Evolutionary conservation across 1,139 yeast species (phyloP).

Genomic region (Kurtzmaniella quercitrusa): DNA sequence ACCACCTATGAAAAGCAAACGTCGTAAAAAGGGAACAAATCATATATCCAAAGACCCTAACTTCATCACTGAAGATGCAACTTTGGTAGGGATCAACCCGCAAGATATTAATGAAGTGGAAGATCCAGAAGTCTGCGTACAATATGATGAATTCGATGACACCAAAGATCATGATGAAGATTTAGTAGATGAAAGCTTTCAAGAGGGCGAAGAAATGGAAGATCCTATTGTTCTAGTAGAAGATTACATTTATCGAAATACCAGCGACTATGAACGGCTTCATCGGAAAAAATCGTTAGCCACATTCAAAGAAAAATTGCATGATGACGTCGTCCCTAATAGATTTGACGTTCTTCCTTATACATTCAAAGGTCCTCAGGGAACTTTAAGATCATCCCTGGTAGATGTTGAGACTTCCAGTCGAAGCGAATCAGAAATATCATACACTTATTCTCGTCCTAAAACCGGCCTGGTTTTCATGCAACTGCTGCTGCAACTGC

Average conservation of each 20-base stretch:
- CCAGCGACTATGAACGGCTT: constrained; percentile 3
- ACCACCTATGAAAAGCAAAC: constrained; percentile 40
- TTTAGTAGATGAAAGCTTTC: constrained; percentile 6
- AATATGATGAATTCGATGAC: background rate
- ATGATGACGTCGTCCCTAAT: background rate
- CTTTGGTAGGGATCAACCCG: background rate
- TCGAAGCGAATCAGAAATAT: background rate
- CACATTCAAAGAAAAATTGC: constrained; percentile 23
- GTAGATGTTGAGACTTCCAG: background rate
- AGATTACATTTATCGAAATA: constrained; percentile 34
- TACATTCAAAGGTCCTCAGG: background rate
- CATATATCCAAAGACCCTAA: background rate
- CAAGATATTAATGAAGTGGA: background rate
- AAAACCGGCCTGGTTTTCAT: constrained; percentile 1
- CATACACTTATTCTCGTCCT: background rate
- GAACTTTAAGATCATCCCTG: background rate
- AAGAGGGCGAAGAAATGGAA: constrained; percentile 28
- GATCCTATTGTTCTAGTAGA: constrained; percentile 53
- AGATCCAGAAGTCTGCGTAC: background rate
- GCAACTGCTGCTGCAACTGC: constrained; percentile 3
- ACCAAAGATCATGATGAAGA: constrained; percentile 3
- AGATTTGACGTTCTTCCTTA: background rate
- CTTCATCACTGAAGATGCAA: background rate
- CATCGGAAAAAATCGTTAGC: constrained; percentile 36
- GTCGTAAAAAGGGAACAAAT: background rate